Base-by-base conservation (phyloP, 768 basidiomycete genomes). In the Pulveroboletus ravenelii region DNA sequence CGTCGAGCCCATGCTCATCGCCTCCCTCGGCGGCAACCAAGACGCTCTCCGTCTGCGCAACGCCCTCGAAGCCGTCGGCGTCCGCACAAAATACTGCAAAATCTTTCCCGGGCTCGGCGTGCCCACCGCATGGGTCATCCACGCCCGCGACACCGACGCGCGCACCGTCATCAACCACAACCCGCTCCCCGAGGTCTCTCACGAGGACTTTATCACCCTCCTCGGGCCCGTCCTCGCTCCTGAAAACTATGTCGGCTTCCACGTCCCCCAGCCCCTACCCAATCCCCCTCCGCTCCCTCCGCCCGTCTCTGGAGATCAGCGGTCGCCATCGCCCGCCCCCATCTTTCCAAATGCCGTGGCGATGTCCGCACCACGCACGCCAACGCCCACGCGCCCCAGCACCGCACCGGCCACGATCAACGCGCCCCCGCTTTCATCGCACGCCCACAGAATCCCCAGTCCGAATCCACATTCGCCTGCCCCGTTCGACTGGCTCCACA, bases 401-500 rank as follows among this genome's bases (percentile, higher is more conserved):
- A 48, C 66, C 59, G 41, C 68, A 25, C 48, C 62, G 50, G 25
- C 69, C 50, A 39, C 65, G 66, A 30, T 41, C 58, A 29, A 62
- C 60, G 18, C 60, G 8, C 18, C 50, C 0, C 38, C 47, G 1
- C 23, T 43, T 3, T 7, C 53, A 10, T 59, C 53, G 12, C 53
- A 47, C 20, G 12, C 53, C 2, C n/a, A 53, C 18, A 40, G 50
- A 27, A 25, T 68, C 3, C 63, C 71, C 41, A 66, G 73, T 42
- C 63, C 60, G 31, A 81, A 74, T 49, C 73, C 75, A 8, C 75
- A 78, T 53, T 84, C 80, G 43, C 84, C 84, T 0, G 87, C 89
- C 0, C 90, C 89, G 0, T 87, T 92, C 47, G 87, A 92, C 56
- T 90, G 89, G 87, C 69, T 93, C 6, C 89, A 92, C 60, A 87